These are phyloP conservation scores for Syzygium malaccense DNA, from an alignment of 441 rosid genomes.

Conservation along the genomic window DNA sequence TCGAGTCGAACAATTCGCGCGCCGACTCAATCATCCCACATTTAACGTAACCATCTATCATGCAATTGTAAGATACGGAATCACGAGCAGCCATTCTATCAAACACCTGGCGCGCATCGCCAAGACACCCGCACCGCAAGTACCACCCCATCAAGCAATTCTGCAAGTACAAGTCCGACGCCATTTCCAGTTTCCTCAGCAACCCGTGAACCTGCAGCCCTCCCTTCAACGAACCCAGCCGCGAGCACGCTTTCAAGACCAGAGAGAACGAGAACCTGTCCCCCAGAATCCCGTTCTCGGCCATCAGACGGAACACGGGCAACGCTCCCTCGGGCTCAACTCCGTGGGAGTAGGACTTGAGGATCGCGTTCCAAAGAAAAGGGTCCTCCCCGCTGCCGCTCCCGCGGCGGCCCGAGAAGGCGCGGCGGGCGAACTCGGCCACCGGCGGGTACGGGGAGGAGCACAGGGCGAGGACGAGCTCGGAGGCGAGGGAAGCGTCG, in stretches of 20 bases:
- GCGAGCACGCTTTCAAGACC: slow-evolving; percentile 70
- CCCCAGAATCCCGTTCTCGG: slow-evolving; percentile 39
- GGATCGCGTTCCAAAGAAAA: slow-evolving; percentile 66
- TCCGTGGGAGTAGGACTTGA: slow-evolving; percentile 77
- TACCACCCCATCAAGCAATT: slow-evolving; percentile 55
- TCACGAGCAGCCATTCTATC: slow-evolving; percentile 40
- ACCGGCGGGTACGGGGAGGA: slow-evolving; percentile 36
- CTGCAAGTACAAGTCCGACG: slow-evolving; percentile 52
- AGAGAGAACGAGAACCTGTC: slow-evolving; percentile 64
- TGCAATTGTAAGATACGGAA: slow-evolving; percentile 52
- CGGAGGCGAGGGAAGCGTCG: slow-evolving; percentile 39
- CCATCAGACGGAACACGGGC: slow-evolving; percentile 44
- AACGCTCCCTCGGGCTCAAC: slow-evolving; percentile 40
- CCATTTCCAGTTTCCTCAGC: slow-evolving; percentile 41
- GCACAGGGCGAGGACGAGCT: slow-evolving; percentile 42
- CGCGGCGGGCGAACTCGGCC: slow-evolving; percentile 49
- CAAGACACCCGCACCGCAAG: slow-evolving; percentile 33
- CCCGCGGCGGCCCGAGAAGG: background rate
- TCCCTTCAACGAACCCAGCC: slow-evolving; percentile 35
- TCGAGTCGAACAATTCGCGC: slow-evolving; percentile 27
- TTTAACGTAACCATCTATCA: slow-evolving; percentile 60
- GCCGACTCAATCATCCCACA: slow-evolving; percentile 33
- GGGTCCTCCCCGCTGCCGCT: slow-evolving; percentile 30
- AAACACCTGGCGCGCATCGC: slow-evolving; percentile 32
- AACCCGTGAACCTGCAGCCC: slow-evolving; percentile 84